phyloP scores from a whole-genome alignment of 202 grass and related monocot genomes.

The Cymbopogon flexuosus region DNA sequence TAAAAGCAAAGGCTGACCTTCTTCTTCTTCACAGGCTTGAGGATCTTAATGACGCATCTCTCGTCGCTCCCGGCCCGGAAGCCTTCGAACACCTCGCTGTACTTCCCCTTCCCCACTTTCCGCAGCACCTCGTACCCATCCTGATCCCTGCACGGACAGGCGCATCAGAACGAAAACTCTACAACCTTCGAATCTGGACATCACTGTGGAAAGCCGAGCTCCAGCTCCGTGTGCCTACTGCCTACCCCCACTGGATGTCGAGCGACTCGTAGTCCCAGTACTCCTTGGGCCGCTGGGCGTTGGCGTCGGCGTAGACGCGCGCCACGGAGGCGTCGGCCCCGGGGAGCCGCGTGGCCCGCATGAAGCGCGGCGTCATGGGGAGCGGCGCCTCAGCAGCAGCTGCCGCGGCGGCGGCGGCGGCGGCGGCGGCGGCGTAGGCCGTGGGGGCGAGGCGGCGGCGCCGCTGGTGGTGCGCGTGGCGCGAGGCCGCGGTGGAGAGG shows the following conservation, averaged over 20 bases:
- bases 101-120: slow-evolving; percentile 91
- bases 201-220: background rate
- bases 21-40: slow-evolving; percentile 98
- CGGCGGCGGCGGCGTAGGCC: background rate
- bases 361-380: slow-evolving; percentile 59
- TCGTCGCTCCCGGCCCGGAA: slow-evolving; percentile 52
- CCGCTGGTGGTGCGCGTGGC: background rate
- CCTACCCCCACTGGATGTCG: slow-evolving; percentile 63
- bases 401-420: background rate
- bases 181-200: slow-evolving; percentile 3
- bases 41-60: slow-evolving; percentile 87
- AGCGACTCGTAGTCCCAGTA: slow-evolving; percentile 98
- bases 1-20: slow-evolving; percentile 39
- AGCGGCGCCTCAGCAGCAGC: slow-evolving; percentile 19
- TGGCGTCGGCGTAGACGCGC: slow-evolving; percentile 62
- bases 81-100: slow-evolving; percentile 91
- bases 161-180: slow-evolving; percentile 21
- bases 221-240: slow-evolving; percentile 24
- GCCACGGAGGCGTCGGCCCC: slow-evolving; percentile 48
- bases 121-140: slow-evolving; percentile 78
- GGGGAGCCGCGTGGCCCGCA: slow-evolving; percentile 49
- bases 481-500: slow-evolving; percentile 40
- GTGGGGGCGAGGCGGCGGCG: slow-evolving; percentile 13
- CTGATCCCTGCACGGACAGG: slow-evolving; percentile 54
- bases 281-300: slow-evolving; percentile 59